These are phyloP conservation scores for Phytophthora fragariaefolia DNA, from an alignment of 352 stramenopile species.

Conservation along the genomic window DNA sequence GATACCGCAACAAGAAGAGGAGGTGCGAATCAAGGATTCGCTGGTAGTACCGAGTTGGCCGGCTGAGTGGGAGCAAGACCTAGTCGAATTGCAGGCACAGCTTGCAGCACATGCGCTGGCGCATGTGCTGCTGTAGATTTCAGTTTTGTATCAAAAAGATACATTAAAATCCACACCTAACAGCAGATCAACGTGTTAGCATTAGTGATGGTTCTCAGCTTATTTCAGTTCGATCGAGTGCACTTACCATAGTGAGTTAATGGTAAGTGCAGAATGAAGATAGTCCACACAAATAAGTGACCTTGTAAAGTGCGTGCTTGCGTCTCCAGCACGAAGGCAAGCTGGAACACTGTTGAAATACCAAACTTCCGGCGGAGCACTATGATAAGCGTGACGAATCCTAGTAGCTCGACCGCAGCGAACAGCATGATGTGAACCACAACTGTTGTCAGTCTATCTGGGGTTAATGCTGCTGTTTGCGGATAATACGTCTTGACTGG, in stretches of 20 bases:
- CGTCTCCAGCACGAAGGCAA: not conserved
- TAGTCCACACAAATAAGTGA: not conserved
- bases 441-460: not conserved
- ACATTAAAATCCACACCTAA: not conserved
- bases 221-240: not conserved
- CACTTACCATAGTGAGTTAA: not conserved
- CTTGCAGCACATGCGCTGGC: constrained; percentile 4
- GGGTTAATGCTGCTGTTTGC: not conserved
- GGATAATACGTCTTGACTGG: not conserved
- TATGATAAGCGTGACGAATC: not conserved
- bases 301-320: not conserved
- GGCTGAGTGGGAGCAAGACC: constrained; percentile 36
- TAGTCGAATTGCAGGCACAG: constrained; percentile 24
- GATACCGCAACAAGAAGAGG: not conserved
- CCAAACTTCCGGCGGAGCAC: not conserved
- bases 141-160: not conserved
- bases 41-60: constrained; percentile 13
- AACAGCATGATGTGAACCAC: not conserved
- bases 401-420: constrained; percentile 1
- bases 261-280: not conserved
- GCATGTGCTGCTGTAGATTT: not conserved
- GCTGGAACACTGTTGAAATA: not conserved
- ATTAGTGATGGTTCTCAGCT: too few species aligned
- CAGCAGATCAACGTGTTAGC: not conserved
- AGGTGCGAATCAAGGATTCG: constrained; percentile 9